Evolutionary conservation across 345 rosid genomes (phyloP).

Genomic region (Aegle marmelos): DNA sequence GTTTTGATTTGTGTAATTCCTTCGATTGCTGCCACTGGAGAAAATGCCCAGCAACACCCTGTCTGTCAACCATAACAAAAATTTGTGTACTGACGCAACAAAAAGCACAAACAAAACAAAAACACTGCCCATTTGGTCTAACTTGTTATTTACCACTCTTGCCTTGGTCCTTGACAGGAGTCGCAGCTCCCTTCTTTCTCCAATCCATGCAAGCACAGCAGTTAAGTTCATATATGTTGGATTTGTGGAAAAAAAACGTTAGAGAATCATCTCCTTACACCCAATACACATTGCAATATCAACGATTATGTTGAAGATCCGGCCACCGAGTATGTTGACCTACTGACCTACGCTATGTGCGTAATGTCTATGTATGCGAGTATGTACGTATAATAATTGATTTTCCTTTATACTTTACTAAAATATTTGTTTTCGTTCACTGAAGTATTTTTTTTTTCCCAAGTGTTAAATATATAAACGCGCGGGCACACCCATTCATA

Average conservation of each 20-base stretch:
- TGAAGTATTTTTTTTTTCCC: no score
- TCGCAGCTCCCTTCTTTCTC: slow-evolving; percentile 37
- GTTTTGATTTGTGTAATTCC: slow-evolving; percentile 39
- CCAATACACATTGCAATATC: slow-evolving; percentile 25
- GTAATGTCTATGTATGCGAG: no score
- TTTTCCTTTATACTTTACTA: no score
- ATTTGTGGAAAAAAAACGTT: neutral
- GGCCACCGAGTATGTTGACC: no score
- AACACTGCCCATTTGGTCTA: neutral
- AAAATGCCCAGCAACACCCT: slow-evolving; percentile 72
- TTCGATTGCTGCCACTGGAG: slow-evolving; percentile 58
- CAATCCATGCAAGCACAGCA: slow-evolving; percentile 36
- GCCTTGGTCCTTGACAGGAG: slow-evolving; percentile 46
- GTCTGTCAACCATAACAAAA: neutral
- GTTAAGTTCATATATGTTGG: slow-evolving; percentile 23
- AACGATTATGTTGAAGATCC: neutral
- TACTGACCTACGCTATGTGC: no score
- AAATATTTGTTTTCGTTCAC: no score
- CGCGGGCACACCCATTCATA: no score
- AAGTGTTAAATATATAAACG: no score
- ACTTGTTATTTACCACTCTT: slow-evolving; percentile 27
- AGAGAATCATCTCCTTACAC: slow-evolving; percentile 11
- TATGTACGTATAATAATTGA: no score
- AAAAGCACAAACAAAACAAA: neutral
- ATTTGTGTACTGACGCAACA: neutral